phyloP scores from a whole-genome alignment of 108 stramenopile species.

The Epithemia pelagica region DNA sequence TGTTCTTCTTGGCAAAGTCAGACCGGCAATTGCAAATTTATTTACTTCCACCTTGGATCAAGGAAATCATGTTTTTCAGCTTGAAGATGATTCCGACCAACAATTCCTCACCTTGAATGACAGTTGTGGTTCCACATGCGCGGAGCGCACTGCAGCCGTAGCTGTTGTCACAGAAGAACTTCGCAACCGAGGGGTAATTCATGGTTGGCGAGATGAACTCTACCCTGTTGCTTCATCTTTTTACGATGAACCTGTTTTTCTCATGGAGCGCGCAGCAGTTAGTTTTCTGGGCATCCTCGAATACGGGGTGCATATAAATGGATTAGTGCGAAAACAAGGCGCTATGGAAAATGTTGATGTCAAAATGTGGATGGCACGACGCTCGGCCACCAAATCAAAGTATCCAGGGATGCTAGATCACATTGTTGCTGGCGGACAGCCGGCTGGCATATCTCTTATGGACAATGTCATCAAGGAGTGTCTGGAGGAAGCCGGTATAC shows the following conservation, averaged over 20 bases:
- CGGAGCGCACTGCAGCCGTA: conserved; percentile 57
- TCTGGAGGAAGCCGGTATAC: conserved; percentile 82
- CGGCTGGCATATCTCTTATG: conserved; percentile 61
- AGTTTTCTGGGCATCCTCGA: conserved; percentile 61
- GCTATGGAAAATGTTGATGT: conserved; percentile 2
- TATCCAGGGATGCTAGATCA: conserved; percentile 88
- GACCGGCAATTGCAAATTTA: conserved; percentile 41
- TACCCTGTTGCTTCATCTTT: conserved; percentile 59
- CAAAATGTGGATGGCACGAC: conserved; percentile 82
- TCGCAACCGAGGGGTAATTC: conserved; percentile 45
- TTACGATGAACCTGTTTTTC: conserved; percentile 55
- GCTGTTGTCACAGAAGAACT: conserved; percentile 43
- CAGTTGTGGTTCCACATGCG: conserved; percentile 33
- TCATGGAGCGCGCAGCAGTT: conserved; percentile 79
- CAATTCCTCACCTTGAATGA: conserved; percentile 48
- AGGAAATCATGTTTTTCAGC: conserved; percentile 19
- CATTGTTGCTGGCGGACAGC: conserved; percentile 85
- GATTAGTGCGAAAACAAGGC: conserved; percentile 33
- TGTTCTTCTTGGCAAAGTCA: conserved; percentile 50
- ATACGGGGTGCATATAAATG: conserved; percentile 78
- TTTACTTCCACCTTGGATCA: conserved; percentile 20
- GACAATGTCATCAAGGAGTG: conserved; percentile 90
- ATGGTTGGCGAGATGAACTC: conserved; percentile 80
- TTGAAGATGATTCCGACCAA: conserved; percentile 6
- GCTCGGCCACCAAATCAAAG: conserved; percentile 72